These are phyloP conservation scores for Talaromyces ruber DNA, from an alignment of 495 filamentous ascomycete species.

Conservation along the genomic window DNA sequence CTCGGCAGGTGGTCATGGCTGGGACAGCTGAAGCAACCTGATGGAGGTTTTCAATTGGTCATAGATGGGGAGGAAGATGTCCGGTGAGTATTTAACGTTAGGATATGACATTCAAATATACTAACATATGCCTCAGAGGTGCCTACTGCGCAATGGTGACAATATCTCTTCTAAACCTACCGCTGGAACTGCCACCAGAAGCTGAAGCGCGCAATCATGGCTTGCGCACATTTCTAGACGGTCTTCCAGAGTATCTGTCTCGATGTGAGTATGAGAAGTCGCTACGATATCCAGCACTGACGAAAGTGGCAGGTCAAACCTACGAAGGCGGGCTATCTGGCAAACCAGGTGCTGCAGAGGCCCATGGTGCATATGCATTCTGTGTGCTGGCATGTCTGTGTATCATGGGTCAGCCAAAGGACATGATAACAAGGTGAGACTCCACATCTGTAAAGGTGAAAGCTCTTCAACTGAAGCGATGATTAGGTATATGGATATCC, in stretches of 20 bases:
- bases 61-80: constrained; percentile 86
- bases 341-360: constrained; percentile 67
- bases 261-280: constrained; percentile 52
- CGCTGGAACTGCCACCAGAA: constrained; percentile 64
- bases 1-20: constrained; percentile 69
- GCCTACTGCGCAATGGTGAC: constrained; percentile 83
- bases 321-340: constrained; percentile 89
- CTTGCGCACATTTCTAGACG: constrained; percentile 49
- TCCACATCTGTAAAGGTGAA: neutral
- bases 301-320: constrained; percentile 59
- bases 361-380: constrained; percentile 95
- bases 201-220: constrained; percentile 38
- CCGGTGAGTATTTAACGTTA: constrained; percentile 43
- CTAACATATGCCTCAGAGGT: constrained; percentile 44
- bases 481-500: constrained; percentile 66
- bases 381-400: constrained; percentile 83
- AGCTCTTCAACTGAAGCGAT: neutral
- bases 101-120: constrained; percentile 3
- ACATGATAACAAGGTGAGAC: constrained; percentile 55
- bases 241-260: constrained; percentile 69
- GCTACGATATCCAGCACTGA: constrained; percentile 2
- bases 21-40: constrained; percentile 67
- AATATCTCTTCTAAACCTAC: constrained; percentile 73
- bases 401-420: constrained; percentile 68
- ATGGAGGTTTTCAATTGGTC: constrained; percentile 77